Base-by-base conservation (phyloP, 306 rosid species). In the Elaeagnus macrophylla region DNA sequence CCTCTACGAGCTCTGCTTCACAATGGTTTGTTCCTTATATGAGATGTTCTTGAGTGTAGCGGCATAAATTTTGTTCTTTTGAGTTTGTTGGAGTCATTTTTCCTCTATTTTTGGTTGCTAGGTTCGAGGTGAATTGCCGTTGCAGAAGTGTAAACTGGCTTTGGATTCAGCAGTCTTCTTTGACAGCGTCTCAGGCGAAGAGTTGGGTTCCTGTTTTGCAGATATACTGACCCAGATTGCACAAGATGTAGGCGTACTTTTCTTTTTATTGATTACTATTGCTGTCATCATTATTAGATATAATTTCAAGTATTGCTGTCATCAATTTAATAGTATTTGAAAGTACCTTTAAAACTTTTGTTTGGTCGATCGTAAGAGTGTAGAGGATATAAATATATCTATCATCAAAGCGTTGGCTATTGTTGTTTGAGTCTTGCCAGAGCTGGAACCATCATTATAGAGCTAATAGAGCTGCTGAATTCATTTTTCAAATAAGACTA, bases 181-280 rank as follows among this genome's bases (percentile, higher is more conserved):
- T 10, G 87, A 75, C 5, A 75, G 73, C 70, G 72, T 68, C 32
- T 80, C 95, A 0, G 61, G 53, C 18, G 77, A 62, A 54, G 85
- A 81, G 60, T 40, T 86, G 69, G 93, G 89, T 48, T 91, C 97
- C 12, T 58, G 61, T 77, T 82, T 91, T 45, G 97, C 95, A 3
- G 97, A 91, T 69, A 75, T 84, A 47, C 80, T 86, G n/a, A 76
- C 93, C 66, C 97, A 91, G 72, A 70, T 91, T 89, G 94, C 97
- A 44, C 97, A 86, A 73, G 97, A 91, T 70, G 97, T 91, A 71
- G 80, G 96, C 70, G 65, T 45, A 48, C 14, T 17, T 37, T 39
- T 58, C 20, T 57, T n/a, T 14, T 17, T 39, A 8, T n/a, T 56
- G 56, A 25, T 25, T 25, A 25, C 32, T 25, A 25, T 16, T 32